Conservation (phyloP, 2,329 filamentous ascomycete genomes). For the Penicillium paneum region DNA sequence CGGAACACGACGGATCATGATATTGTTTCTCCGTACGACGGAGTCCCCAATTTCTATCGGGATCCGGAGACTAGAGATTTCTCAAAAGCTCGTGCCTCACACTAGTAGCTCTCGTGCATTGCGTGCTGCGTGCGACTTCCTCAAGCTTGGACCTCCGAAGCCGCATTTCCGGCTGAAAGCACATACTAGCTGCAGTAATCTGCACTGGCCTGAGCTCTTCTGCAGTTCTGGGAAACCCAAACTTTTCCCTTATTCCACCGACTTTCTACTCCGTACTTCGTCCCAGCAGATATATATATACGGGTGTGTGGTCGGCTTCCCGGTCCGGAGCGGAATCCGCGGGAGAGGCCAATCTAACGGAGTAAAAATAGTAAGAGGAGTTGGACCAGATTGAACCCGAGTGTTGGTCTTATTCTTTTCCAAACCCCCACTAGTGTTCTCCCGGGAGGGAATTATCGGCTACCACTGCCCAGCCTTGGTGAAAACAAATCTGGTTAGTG, state of each 20-base stretch:
- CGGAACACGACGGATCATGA: background rate
- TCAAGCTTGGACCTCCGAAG: background rate
- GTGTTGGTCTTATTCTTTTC: no score
- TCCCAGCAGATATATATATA: background rate
- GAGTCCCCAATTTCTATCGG: no score
- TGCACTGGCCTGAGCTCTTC: background rate
- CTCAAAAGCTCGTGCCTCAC: constrained; percentile 1
- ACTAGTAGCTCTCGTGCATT: constrained; percentile 5
- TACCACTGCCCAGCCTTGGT: no score
- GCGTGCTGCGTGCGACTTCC: background rate
- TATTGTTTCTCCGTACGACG: background rate
- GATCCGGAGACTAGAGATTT: background rate
- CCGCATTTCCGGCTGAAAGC: background rate
- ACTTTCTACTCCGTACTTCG: background rate
- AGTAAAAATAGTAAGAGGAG: background rate
- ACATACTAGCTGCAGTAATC: background rate
- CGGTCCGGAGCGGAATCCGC: background rate
- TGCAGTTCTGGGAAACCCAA: background rate
- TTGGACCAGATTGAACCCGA: no score
- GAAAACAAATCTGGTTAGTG: no score
- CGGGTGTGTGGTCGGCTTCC: constrained; percentile 1
- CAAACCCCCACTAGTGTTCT: no score
- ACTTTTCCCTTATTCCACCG: background rate
- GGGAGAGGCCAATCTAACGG: background rate
- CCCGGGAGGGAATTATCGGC: no score